Evolutionary conservation across 805 yeast genomes (phyloP), one percentile per base, ranked within the genome.

Genomic region (Wickerhamiella spandovensis): DNA sequence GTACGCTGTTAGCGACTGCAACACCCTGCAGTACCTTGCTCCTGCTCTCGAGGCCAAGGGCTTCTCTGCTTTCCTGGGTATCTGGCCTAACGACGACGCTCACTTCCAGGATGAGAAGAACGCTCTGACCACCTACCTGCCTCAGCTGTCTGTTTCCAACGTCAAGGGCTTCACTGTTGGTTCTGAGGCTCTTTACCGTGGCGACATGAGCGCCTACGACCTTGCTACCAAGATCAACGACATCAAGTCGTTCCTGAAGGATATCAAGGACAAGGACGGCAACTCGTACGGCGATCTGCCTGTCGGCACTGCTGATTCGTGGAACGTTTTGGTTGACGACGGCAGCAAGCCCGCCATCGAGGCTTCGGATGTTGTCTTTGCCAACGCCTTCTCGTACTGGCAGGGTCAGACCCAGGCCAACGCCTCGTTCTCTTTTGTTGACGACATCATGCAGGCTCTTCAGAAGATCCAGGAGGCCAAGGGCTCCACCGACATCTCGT

Each of bases 351-450:
- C 82, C 23, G 95, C 84, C 51, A 81, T 90, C 64, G 61, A 78
- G 66, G 89, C 87, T 48, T 73, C 94, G 46, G 97, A 90, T 67
- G 73, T 86, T 61, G 79, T 88, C 54, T 84, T 82, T 67, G 95
- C 95, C 63, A 90, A 90, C 66, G 97, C 96, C 47, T 90, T 90
- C 77, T 85, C 97, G 8, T 90, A 89, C 81, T 90, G 97, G 97
- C 97, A 90, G 74, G 97, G 97, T 43, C 97, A 88, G 73, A 76
- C 87, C 58, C 76, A 75, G 77, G 63, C 67, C 47, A 89, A 89
- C 67, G 78, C 96, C 24, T 79, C 95, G 17, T 85, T 78, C 76
- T 87, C 96, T 2, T 90, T 89, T 82, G 78, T 87, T 58, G 97
- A 89, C 67, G 97, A 90, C 68, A 86, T 90, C 68, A 88, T 89